These are phyloP conservation scores for Dictyostelium brefeldianum DNA, from an alignment of 78 protist genomes.

Conservation along the genomic window DNA sequence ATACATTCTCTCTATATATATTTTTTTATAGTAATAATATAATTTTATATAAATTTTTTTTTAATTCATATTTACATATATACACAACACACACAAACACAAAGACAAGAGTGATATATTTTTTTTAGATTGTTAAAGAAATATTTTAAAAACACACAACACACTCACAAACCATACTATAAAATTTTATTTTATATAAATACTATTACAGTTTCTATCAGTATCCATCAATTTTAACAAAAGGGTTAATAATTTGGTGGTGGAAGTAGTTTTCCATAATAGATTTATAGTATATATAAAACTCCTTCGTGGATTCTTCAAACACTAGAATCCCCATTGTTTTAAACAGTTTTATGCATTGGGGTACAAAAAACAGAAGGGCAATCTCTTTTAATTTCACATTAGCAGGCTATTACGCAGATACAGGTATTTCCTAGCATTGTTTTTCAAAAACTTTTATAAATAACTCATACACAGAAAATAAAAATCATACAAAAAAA, in stretches of 20 bases:
- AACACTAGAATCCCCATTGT: conserved; percentile 37
- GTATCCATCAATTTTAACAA: conserved; percentile 8
- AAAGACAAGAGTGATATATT: not conserved
- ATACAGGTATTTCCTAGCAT: conserved; percentile 78
- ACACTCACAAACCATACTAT: not conserved
- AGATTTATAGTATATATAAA: not conserved
- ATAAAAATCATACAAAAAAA: not conserved
- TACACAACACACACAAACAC: not conserved
- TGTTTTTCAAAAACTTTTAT: conserved; percentile 18
- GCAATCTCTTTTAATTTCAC: conserved; percentile 72
- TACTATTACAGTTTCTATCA: conserved; percentile 1
- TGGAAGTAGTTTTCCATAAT: not conserved
- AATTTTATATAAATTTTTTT: too few species aligned
- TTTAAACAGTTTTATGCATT: conserved; percentile 39
- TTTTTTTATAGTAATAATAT: too few species aligned
- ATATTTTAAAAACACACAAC: not conserved
- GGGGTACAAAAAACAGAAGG: conserved; percentile 45
- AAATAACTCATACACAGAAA: not conserved
- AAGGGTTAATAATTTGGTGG: not conserved
- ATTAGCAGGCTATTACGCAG: conserved; percentile 59
- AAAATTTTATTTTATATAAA: not conserved
- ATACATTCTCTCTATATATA: too few species aligned
- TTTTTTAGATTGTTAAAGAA: not conserved
- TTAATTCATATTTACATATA: not conserved
- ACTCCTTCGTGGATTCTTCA: conserved; percentile 75